Evolutionary conservation across 2,329 filamentous ascomycete species (phyloP).

Genomic region (Hymenoscyphus occultus): DNA sequence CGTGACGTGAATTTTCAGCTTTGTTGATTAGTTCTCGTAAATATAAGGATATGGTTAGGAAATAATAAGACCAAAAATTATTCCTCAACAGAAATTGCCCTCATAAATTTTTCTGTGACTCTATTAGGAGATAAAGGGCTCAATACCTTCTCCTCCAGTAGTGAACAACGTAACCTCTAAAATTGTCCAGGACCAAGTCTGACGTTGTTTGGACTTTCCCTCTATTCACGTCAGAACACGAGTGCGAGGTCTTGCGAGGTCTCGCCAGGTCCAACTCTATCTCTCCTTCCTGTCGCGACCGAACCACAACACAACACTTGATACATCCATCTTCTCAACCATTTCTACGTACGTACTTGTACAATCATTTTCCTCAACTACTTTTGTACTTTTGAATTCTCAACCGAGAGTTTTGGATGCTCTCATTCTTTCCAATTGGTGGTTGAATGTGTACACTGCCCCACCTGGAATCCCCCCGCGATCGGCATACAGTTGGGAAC

Average conservation of each 20-base stretch:
- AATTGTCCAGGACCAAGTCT: not conserved
- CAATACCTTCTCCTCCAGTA: too few relatives aligned
- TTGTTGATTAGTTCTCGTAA: not conserved
- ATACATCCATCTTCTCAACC: not conserved
- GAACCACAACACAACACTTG: not conserved
- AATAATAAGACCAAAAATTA: not conserved
- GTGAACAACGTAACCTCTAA: too few relatives aligned
- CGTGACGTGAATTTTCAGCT: not conserved
- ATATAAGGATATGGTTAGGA: not conserved
- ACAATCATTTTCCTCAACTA: not conserved
- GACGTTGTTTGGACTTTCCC: slow-evolving; percentile 1
- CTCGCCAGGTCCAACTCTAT: not conserved
- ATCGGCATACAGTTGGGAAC: not conserved
- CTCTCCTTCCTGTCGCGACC: not conserved
- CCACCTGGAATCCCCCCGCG: not conserved
- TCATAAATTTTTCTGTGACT: not conserved
- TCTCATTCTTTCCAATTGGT: slow-evolving; percentile 3
- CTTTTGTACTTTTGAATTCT: not conserved
- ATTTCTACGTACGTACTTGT: not conserved
- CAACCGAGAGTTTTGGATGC: not conserved
- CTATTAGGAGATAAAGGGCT: not conserved
- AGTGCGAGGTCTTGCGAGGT: not conserved
- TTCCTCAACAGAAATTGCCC: not conserved
- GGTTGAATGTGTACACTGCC: not conserved
- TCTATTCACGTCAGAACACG: not conserved